Conservation (phyloP, 768 basidiomycete genomes). For the Grammothele lineata region DNA sequence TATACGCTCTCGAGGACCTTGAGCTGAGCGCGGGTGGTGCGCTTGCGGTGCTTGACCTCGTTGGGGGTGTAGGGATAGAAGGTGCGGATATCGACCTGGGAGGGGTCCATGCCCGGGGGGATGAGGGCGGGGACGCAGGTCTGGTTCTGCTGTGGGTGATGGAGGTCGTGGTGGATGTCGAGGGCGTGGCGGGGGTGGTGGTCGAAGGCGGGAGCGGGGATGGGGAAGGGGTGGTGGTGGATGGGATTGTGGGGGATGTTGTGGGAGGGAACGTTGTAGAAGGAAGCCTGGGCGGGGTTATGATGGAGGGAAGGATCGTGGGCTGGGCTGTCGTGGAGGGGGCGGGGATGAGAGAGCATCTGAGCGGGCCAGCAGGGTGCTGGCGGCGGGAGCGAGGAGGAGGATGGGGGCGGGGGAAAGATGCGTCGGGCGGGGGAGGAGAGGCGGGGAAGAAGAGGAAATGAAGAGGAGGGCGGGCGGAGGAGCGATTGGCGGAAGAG, state of each 20-base stretch:
- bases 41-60: slow-evolving; percentile 91
- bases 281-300: slow-evolving; percentile 10
- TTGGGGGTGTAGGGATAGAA: slow-evolving; percentile 80
- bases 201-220: slow-evolving; percentile 14
- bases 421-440: neutral
- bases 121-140: slow-evolving; percentile 45
- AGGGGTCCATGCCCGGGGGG: slow-evolving; percentile 56
- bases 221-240: slow-evolving; percentile 13
- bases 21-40: slow-evolving; percentile 86
- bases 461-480: slow-evolving; percentile 1
- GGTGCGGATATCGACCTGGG: slow-evolving; percentile 72
- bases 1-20: slow-evolving; percentile 87
- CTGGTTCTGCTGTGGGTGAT: slow-evolving; percentile 17
- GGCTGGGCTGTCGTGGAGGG: slow-evolving; percentile 24
- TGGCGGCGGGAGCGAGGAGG: slow-evolving; percentile 9
- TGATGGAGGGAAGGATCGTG: slow-evolving; percentile 31
- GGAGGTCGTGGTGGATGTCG: slow-evolving; percentile 3
- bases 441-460: neutral
- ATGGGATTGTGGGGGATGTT: slow-evolving; percentile 19
- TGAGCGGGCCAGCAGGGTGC: slow-evolving; percentile 21
- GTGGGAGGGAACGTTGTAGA: slow-evolving; percentile 19
- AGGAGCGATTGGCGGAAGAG: slow-evolving; percentile 1
- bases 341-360: no score
- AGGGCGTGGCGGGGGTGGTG: slow-evolving; percentile 18
- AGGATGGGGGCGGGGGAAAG: slow-evolving; percentile 1